Base-by-base conservation (phyloP, 2,329 filamentous ascomycete genomes). In the Cadophora malorum region DNA sequence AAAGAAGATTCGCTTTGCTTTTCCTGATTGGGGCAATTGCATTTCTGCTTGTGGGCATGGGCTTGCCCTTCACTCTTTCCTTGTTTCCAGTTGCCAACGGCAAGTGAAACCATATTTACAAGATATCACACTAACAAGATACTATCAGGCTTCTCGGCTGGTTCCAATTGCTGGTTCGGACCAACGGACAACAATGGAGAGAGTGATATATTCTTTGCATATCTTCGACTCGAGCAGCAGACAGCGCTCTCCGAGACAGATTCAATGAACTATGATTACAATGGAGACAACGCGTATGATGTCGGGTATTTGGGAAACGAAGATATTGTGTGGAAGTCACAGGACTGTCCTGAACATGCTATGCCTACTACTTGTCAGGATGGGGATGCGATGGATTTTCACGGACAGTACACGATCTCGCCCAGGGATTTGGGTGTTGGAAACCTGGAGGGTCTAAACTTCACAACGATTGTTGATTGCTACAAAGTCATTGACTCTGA, bases 401-500 rank as follows among this genome's bases (percentile, higher is more conserved):
- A 23, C 31, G 56, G 56, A 21, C 7, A 38, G 19, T 59, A 59
- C 19, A 23, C n/a, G 33, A 21, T 59, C 8, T 21, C 19, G 7
- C 56, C 56, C 10, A 38, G 28, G 1, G 56, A 59, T 23, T 28
- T 59, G 7, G 56, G 56, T 41, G 56, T 59, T 23, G 56, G 56
- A 23, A 41, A 59, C 21, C 19, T 59, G 12, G 33, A 59, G 1
- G 38, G 23, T 6, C 19, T 59, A 5, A 28, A 59, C 16, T 59
- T 59, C 16, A 28, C n/a, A 4, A 28, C 23, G 14, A 5, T n/a
- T 10, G 38, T 45, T 2, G n/a, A 59, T 38, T 59, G 56, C 19
- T 59, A 59, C 19, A 59, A 59, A 28, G 56, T 41, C 56, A 59
- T 38, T 14, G 56, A 59, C n/a, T 16, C 56, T n/a, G 56, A 38